A percentile compares a stretch with the other conserved stretches of the same genome.
Conservation (phyloP, 2,329 filamentous ascomycete genomes). For the Colletotrichum tanaceti region DNA sequence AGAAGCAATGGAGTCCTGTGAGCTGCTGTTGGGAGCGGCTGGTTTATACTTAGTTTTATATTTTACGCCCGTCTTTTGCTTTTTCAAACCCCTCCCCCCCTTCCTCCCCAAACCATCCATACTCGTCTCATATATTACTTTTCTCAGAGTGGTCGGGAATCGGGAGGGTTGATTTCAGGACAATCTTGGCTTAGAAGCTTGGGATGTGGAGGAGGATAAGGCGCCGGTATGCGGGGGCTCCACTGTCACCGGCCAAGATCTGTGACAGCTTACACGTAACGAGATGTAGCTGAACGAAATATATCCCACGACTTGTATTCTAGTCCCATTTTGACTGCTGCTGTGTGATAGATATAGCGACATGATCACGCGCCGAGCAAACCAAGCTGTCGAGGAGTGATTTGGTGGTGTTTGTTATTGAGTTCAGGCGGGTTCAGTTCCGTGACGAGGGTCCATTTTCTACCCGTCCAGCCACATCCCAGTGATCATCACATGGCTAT, state of each 20-base stretch:
- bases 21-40: constrained; percentile 3
- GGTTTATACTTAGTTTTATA: not conserved
- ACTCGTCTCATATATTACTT: too few relatives aligned
- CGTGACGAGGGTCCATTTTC: too few relatives aligned
- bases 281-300: constrained; percentile 8
- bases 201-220: not conserved
- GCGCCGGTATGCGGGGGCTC: not conserved
- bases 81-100: too few relatives aligned
- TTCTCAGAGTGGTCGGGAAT: not conserved
- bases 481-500: too few relatives aligned
- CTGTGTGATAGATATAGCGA: too few relatives aligned
- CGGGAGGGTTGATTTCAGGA: not conserved
- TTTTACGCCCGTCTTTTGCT: not conserved
- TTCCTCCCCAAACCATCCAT: too few relatives aligned
- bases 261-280: not conserved
- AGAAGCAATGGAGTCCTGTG: constrained; percentile 5
- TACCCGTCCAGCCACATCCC: too few relatives aligned
- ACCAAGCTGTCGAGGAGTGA: not conserved
- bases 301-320: not conserved
- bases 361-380: not conserved
- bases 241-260: not conserved
- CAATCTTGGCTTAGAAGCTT: too few relatives aligned
- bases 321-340: not conserved
- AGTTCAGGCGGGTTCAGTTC: too few relatives aligned
- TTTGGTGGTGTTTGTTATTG: not conserved